A percentile compares a stretch with the other conserved stretches of the same genome.
phyloP scores from a whole-genome alignment of 768 basidiomycete genomes.

The Peribolospora baueri region DNA sequence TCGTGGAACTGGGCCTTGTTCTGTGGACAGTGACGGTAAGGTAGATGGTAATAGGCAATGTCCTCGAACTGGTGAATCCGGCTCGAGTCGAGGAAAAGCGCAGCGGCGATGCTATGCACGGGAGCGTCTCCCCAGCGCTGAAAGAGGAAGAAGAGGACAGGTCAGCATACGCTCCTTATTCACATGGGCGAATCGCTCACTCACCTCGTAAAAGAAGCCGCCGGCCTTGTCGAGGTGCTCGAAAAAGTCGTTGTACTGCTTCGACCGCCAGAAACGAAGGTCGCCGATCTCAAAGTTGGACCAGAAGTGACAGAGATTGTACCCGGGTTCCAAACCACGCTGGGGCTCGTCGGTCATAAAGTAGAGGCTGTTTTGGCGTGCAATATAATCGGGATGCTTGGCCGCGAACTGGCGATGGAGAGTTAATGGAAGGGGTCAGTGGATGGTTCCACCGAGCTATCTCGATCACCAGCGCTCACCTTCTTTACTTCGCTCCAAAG shows the following conservation, averaged over 20 bases:
- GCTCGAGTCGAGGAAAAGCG: conserved; percentile 63
- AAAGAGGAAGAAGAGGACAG: conserved; percentile 8
- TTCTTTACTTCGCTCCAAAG: conserved; percentile 44
- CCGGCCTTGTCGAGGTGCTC: conserved; percentile 54
- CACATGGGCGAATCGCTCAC: background rate
- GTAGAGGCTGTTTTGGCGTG: conserved; percentile 38
- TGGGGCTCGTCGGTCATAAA: conserved; percentile 56
- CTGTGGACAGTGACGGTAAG: conserved; percentile 22
- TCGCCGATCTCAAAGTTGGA: conserved; percentile 80
- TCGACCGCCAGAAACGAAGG: conserved; percentile 55
- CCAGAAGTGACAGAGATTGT: conserved; percentile 44
- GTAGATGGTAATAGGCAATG: conserved; percentile 2
- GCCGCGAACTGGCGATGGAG: conserved; percentile 31
- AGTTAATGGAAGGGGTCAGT: background rate
- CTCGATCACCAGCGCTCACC: no score
- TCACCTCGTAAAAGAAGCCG: conserved; percentile 46
- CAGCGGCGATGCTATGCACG: conserved; percentile 68
- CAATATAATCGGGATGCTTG: conserved; percentile 36
- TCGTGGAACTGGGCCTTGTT: conserved; percentile 20
- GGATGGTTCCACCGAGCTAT: conserved; percentile 23
- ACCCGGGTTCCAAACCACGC: conserved; percentile 23
- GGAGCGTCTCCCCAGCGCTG: conserved; percentile 79
- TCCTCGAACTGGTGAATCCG: conserved; percentile 72
- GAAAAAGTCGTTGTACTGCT: conserved; percentile 30
- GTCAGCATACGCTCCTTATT: background rate